Evolutionary conservation across 176 grass and related monocot genomes (phyloP), one percentile per base, ranked within the genome.

Genomic region (Oryza officinalis): DNA sequence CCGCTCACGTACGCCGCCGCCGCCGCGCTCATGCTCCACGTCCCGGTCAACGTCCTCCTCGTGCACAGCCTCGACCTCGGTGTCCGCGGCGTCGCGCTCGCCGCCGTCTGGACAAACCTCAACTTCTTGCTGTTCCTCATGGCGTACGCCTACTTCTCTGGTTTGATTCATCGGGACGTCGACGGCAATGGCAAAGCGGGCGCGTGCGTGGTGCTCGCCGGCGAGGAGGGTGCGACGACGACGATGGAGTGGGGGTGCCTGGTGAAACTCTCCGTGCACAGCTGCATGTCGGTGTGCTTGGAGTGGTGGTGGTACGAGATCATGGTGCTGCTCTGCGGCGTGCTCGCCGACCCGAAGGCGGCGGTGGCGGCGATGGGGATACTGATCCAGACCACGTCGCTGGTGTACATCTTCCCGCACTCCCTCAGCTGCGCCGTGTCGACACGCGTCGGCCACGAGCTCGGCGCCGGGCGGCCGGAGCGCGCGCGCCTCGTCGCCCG

Each of bases 231-330:
- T 2, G 46, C 46, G 46, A 17, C 46, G 46, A 50, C 47, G 47
- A 50, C 84, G 5, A 83, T 83, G 13, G 87, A 84, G 32, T 97
- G 95, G 95, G 37, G 80, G 9, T 66, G 65, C 60, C 50, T 94
- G 68, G 49, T 94, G 75, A 83, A 64, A 27, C 90, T 97, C 2
- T 94, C 95, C n/a, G 45, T 93, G 54, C 88, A 94, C 40, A 94
- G 89, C 83, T 94, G 92, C 86, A 76, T 91, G 64, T 94, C 92
- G 10, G 84, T 97, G 60, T 97, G 95, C 88, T 63, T 94, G 26
- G 95, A 97, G 75, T 97, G 95, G 95, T 97, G 95, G 95, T 97
- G 95, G 95, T 97, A 97, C 88, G 95, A 97, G 92, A 91, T 97
- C 82, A 93, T 97, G 95, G 87, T 97, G 57, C 75, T 97, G 27